Evolutionary conservation across 2,329 filamentous ascomycete genomes (phyloP).

Genomic region (Fusarium ramigenum): DNA sequence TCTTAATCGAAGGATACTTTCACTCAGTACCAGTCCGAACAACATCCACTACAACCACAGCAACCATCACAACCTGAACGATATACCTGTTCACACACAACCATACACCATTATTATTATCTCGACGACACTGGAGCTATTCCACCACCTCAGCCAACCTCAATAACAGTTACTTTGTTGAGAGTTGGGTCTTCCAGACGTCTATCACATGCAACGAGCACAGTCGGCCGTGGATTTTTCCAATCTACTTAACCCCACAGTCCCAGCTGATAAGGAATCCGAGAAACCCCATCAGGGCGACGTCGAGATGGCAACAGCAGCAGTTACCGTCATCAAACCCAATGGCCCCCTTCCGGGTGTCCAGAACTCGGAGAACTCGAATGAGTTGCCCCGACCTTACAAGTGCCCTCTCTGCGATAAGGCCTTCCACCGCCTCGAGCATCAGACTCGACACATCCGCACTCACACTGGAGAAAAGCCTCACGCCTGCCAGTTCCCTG

Average conservation of each 20-base stretch:
- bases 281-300: conserved; percentile 45
- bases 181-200: conserved; percentile 36
- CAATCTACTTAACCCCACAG: conserved; percentile 74
- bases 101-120: conserved; percentile 14
- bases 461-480: conserved; percentile 99
- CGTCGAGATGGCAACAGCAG: conserved; percentile 60
- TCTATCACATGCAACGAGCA: conserved; percentile 78
- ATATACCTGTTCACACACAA: background rate
- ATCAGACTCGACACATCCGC: conserved; percentile 90
- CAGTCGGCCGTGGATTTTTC: conserved; percentile 78
- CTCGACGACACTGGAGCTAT: conserved; percentile 15
- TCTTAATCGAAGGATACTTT: conserved; percentile 5
- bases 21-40: conserved; percentile 1
- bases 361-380: conserved; percentile 63
- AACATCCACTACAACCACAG: background rate
- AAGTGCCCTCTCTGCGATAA: conserved; percentile 99
- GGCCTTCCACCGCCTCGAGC: conserved; percentile 97
- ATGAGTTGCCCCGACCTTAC: conserved; percentile 92
- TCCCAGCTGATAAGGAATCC: conserved; percentile 38
- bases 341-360: conserved; percentile 70
- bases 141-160: background rate
- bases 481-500: conserved; percentile 92
- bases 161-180: conserved; percentile 19
- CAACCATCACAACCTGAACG: background rate
- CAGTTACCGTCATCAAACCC: conserved; percentile 67